phyloP scores from a whole-genome alignment of 148 eudicot species.

The Rhododendron henanense region DNA sequence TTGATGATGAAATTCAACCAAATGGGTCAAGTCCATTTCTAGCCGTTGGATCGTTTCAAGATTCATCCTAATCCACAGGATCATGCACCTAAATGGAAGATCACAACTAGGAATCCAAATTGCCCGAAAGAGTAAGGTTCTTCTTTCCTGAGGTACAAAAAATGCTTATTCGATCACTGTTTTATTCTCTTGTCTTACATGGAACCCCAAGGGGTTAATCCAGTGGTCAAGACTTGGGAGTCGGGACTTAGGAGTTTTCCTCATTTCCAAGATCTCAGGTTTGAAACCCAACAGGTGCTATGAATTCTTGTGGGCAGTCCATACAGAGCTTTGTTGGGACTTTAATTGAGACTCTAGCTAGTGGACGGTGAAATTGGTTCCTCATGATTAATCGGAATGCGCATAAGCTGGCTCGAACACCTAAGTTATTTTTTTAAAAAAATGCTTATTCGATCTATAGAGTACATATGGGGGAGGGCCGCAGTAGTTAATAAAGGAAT shows the following conservation, averaged over 20 bases:
- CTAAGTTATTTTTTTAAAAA: no score
- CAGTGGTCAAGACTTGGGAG: no score
- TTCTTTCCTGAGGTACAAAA: no score
- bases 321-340: no score
- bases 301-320: no score
- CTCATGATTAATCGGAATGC: no score
- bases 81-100: neutral
- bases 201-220: neutral
- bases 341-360: no score
- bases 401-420: no score
- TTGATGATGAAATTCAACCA: slow-evolving; percentile 1
- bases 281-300: no score
- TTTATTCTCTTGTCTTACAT: neutral
- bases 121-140: neutral
- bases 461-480: neutral
- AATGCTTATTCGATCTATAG: neutral
- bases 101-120: slow-evolving; percentile 8
- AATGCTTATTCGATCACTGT: neutral
- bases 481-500: neutral
- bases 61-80: neutral
- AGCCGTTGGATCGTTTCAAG: neutral
- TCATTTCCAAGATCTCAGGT: no score
- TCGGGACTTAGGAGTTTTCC: neutral
- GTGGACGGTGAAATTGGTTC: no score
- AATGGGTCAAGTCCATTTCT: neutral